Evolutionary conservation across 176 grass and related monocot species (phyloP), one percentile per base, ranked within the genome.

Genomic region (Eleusine coracana): DNA sequence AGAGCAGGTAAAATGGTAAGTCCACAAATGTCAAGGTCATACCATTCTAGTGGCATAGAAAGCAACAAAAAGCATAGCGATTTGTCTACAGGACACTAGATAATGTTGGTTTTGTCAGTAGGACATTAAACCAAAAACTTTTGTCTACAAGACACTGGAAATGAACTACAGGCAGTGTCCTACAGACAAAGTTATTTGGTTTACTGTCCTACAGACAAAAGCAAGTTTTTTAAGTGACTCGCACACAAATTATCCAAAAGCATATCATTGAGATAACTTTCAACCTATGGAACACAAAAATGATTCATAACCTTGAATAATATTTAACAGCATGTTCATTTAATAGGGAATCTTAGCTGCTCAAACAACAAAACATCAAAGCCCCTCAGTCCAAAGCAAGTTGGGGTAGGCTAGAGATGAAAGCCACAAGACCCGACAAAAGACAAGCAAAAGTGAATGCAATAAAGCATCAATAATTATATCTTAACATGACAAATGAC

Each of bases 301-400:
- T 56, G 44, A 17, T 20, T 76, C 37, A 75, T 42, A 67, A 42
- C 50, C 63, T 71, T 82, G 10, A 39, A 82, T 59, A 61, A 45
- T 71, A 46, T 31, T 73, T 69, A 56, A 23, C 42, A 73, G 34
- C 44, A 66, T 71, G 51, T 15, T 42, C 28, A 50, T 14, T 31
- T 34, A 73, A 75, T 39, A 46, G 25, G 31, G 18, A 42, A 49
- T 70, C 37, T 27, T 27, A 61, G 62, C 71, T 29, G 1, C 13
- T 10, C 27, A n/a, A 42, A 10, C 14, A 34, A 27, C 2, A 71
- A 77, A 15, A 14, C 11, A 4, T 15, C 14, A 16, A 15, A 16
- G 49, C 49, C 49, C 49, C 13, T 51, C 15, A 16, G 11, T 16
- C 49, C 8, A 8, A 46, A 46, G 44, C 44, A 46, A 46, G 44